Percentiles rank a stretch among this genome's conserved stretches.
Evolutionary conservation across 1,284 basidiomycete genomes (phyloP).

Genomic region (Inonotus hispidus): DNA sequence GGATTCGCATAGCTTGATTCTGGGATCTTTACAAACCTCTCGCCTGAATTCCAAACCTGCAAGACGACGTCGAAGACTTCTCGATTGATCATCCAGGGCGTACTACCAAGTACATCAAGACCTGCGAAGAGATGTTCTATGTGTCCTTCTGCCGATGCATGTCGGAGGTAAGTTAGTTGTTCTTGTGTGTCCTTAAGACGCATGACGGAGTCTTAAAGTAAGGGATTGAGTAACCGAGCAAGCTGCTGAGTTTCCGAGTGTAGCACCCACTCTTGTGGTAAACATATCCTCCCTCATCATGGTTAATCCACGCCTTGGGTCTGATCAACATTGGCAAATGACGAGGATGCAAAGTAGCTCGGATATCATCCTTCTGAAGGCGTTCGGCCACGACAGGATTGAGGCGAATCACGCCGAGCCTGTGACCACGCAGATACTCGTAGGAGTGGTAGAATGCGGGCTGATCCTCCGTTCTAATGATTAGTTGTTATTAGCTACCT

Average conservation of each 20-base stretch:
- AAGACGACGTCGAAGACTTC: constrained; percentile 69
- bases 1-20: constrained; percentile 54
- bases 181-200: constrained; percentile 91
- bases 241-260: background rate
- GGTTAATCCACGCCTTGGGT: constrained; percentile 82
- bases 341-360: constrained; percentile 84
- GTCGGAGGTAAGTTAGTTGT: constrained; percentile 76
- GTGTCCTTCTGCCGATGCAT: constrained; percentile 71
- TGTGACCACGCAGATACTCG: constrained; percentile 90
- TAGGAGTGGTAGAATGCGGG: constrained; percentile 92
- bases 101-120: constrained; percentile 86
- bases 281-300: constrained; percentile 83
- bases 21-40: constrained; percentile 73
- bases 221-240: background rate
- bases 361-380: constrained; percentile 72
- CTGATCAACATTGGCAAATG: constrained; percentile 95
- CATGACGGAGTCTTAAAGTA: constrained; percentile 64
- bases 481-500: constrained; percentile 4
- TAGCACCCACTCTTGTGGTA: constrained; percentile 55
- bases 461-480: constrained; percentile 70
- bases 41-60: constrained; percentile 80
- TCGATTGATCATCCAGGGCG: constrained; percentile 89
- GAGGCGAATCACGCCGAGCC: constrained; percentile 86
- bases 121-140: constrained; percentile 86
- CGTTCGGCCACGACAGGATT: constrained; percentile 80